Conservation (phyloP, 148 eudicot genomes). For the Rhododendron mucronatum region DNA sequence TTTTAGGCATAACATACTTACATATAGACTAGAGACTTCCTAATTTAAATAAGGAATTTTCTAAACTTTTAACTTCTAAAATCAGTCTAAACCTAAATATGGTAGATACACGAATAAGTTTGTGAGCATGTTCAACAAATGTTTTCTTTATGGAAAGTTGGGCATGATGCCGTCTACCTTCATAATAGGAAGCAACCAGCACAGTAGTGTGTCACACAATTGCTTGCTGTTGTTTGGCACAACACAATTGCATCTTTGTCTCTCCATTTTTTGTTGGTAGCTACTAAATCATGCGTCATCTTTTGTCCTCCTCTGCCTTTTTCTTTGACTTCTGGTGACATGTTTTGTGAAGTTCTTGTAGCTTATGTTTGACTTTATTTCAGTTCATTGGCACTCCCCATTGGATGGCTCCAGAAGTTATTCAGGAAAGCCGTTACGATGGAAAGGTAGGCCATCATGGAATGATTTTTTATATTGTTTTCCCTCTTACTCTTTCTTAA, state of each 20-base stretch:
- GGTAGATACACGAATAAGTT: neutral
- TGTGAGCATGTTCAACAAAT: neutral
- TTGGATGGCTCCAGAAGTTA: constrained; percentile 99
- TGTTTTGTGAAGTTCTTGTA: neutral
- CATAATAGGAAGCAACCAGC: neutral
- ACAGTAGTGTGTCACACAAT: neutral
- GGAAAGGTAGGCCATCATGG: constrained; percentile 65
- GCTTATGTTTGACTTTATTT: constrained; percentile 12
- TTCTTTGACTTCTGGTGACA: neutral
- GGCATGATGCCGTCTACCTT: neutral
- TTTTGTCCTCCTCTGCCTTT: neutral
- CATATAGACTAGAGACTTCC: neutral
- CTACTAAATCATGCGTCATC: neutral
- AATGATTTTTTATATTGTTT: neutral
- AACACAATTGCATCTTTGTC: neutral
- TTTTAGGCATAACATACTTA: neutral
- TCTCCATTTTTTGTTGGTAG: neutral
- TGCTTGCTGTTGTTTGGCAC: neutral
- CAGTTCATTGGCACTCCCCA: constrained; percentile 99
- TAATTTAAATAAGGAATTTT: too few relatives aligned
- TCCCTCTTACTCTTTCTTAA: neutral
- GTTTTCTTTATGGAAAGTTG: neutral
- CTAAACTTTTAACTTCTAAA: neutral
- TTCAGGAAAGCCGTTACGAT: constrained; percentile 98
- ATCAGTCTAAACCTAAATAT: neutral